Evolutionary conservation across 441 rosid species (phyloP), one percentile per base, ranked within the genome.

Genomic region (Hura crepitans): DNA sequence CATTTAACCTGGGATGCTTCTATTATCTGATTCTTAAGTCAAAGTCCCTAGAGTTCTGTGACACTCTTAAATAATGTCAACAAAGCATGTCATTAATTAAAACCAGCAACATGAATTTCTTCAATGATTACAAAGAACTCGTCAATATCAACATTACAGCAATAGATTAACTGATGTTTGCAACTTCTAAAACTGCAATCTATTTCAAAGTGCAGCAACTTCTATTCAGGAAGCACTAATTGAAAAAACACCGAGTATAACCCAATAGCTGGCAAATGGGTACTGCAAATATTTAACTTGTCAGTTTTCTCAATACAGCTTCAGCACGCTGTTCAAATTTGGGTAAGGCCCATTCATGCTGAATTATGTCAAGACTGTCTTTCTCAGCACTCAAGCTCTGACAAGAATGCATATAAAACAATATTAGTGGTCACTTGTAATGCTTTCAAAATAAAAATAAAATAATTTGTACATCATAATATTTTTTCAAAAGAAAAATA

Each of bases 341-440:
- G 0, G 96, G 97, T 33, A 89, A 78, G 42, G 85, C 90, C 99
- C 97, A 92, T n/a, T 89, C 97, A 39, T 95, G 96, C 73, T 89
- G 97, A 71, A 87, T 64, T 66, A 90, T 90, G 83, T 95, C 97
- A 0, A 95, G 97, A 46, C 96, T 79, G 25, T 95, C 97, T 72
- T 95, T 90, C 89, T 92, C 97, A 9, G 96, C 96, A 63, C 97
- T 70, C 85, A 92, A 77, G 84, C 87, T 90, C 97, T 90, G 84
- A 18, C 62, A 74, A 70, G 47, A 77, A 50, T 27, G 11, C 50
- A 65, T 47, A 45, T 23, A n/a, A 46, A 33, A 61, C 35, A 67
- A 49, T 25, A 60, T 70, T 18, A 72, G n/a, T 0, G n/a, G 39
- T 61, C 62, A 66, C 25, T 51, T 51, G 18, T 28, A 6, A 59